Evolutionary conservation across 148 eudicot species (phyloP).

Genomic region (Agrostemma githago): DNA sequence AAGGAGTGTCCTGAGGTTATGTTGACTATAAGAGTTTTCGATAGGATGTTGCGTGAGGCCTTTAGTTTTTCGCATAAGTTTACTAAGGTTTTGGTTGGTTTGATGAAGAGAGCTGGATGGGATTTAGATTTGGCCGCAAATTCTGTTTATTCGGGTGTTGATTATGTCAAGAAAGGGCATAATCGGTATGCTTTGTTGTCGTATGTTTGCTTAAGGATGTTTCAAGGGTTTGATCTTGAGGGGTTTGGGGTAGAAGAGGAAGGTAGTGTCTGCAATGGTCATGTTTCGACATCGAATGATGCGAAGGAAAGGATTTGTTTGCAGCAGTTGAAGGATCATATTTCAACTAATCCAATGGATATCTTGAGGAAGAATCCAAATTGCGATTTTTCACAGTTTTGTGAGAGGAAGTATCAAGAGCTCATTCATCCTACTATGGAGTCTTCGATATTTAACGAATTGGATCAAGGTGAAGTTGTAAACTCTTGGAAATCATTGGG

Average conservation of each 20-base stretch:
- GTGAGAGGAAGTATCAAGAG: slow-evolving; percentile 75
- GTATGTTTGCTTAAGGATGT: slow-evolving; percentile 70
- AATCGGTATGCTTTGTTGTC: slow-evolving; percentile 68
- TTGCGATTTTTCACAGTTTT: slow-evolving; percentile 62
- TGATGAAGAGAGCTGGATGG: slow-evolving; percentile 82
- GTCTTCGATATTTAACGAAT: slow-evolving; percentile 61
- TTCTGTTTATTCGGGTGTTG: slow-evolving; percentile 50
- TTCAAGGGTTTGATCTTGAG: slow-evolving; percentile 61
- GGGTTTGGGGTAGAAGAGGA: slow-evolving; percentile 43
- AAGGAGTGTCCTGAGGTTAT: slow-evolving; percentile 36
- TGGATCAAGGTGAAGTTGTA: slow-evolving; percentile 50
- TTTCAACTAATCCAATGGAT: slow-evolving; percentile 62
- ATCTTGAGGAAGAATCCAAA: slow-evolving; percentile 48
- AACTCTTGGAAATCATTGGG: slow-evolving; percentile 77
- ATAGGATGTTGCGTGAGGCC: slow-evolving; percentile 55
- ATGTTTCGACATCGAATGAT: slow-evolving; percentile 17
- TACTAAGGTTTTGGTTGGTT: slow-evolving; percentile 59
- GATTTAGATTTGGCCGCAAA: slow-evolving; percentile 78
- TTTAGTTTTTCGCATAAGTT: slow-evolving; percentile 50
- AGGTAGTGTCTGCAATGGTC: slow-evolving; percentile 25
- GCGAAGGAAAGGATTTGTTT: slow-evolving; percentile 28
- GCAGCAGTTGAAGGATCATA: slow-evolving; percentile 57
- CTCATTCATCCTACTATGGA: slow-evolving; percentile 86
- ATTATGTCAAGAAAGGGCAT: slow-evolving; percentile 62
- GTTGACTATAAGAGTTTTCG: slow-evolving; percentile 64